A percentile compares a stretch with the other conserved stretches of the same genome.
phyloP scores from a whole-genome alignment of 768 basidiomycete species.

The Hygrophoropsis aurantiaca region DNA sequence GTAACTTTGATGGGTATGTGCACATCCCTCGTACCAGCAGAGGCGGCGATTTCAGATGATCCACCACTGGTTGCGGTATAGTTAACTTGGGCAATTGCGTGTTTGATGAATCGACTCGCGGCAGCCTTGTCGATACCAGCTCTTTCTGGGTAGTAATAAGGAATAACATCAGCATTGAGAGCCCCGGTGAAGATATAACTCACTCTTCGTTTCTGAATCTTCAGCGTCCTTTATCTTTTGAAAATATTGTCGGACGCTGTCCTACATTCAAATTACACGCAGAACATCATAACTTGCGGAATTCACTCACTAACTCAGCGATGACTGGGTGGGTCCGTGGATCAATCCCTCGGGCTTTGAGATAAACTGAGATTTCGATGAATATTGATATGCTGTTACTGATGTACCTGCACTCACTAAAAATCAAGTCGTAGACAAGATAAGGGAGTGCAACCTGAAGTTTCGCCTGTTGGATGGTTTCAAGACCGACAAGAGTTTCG shows the following conservation, averaged over 20 bases:
- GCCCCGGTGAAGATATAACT: no score
- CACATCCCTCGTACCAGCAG: conserved; percentile 13
- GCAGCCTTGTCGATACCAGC: conserved; percentile 72
- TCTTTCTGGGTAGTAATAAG: conserved; percentile 30
- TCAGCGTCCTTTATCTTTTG: conserved; percentile 79
- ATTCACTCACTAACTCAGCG: conserved; percentile 43
- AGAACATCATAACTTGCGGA: neutral
- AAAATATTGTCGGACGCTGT: conserved; percentile 78
- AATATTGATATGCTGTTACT: neutral
- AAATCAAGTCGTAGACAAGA: conserved; percentile 81
- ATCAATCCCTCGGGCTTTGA: conserved; percentile 78
- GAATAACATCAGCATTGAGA: neutral
- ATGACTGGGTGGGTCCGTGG: conserved; percentile 77
- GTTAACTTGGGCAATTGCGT: conserved; percentile 70
- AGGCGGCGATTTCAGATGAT: conserved; percentile 12
- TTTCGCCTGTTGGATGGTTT: conserved; percentile 80
- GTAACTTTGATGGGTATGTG: conserved; percentile 59
- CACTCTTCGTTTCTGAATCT: conserved; percentile 52
- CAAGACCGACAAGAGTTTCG: conserved; percentile 61
- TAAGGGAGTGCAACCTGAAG: conserved; percentile 80
- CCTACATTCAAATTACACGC: conserved; percentile 37
- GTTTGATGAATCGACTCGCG: conserved; percentile 80
- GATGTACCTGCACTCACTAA: conserved; percentile 50
- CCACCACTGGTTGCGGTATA: conserved; percentile 33
- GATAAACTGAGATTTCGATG: conserved; percentile 54